A percentile compares a stretch with the other conserved stretches of the same genome.
phyloP scores from a whole-genome alignment of 257 asterid genomes.

The Cordia subcordata region DNA sequence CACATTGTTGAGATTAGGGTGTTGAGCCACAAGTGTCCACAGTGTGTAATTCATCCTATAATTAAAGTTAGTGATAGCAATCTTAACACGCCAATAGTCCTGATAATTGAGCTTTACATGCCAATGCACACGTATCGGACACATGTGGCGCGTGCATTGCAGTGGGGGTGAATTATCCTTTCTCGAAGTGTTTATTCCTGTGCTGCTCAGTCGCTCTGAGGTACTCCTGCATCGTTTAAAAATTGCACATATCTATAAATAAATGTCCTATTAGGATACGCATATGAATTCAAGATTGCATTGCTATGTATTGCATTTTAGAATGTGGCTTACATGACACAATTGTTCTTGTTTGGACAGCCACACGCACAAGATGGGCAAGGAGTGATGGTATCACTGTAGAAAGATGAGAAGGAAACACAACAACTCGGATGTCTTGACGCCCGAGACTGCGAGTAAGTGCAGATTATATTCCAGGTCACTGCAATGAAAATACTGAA shows the following conservation, averaged over 20 bases:
- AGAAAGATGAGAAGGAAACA: constrained; percentile 75
- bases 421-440: constrained; percentile 63
- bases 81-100: constrained; percentile 65
- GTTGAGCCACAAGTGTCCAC: constrained; percentile 78
- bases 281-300: neutral
- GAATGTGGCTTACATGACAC: constrained; percentile 43
- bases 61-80: constrained; percentile 69
- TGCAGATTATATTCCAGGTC: constrained; percentile 88
- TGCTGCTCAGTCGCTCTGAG: constrained; percentile 37
- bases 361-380: constrained; percentile 78
- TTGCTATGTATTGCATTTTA: no score
- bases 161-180: constrained; percentile 53
- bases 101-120: constrained; percentile 65
- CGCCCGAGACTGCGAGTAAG: constrained; percentile 56
- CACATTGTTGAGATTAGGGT: constrained; percentile 71
- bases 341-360: constrained; percentile 50
- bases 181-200: constrained; percentile 59
- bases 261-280: neutral
- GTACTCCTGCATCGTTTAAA: constrained; percentile 35
- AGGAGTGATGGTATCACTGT: constrained; percentile 60
- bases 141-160: constrained; percentile 74
- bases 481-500: constrained; percentile 30
- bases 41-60: constrained; percentile 65
- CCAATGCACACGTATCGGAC: constrained; percentile 80
- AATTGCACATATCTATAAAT: neutral